A percentile compares a stretch with the other conserved stretches of the same genome.
Evolutionary conservation across 1,139 yeast genomes (phyloP).

Genomic region (Diutina rugosa): DNA sequence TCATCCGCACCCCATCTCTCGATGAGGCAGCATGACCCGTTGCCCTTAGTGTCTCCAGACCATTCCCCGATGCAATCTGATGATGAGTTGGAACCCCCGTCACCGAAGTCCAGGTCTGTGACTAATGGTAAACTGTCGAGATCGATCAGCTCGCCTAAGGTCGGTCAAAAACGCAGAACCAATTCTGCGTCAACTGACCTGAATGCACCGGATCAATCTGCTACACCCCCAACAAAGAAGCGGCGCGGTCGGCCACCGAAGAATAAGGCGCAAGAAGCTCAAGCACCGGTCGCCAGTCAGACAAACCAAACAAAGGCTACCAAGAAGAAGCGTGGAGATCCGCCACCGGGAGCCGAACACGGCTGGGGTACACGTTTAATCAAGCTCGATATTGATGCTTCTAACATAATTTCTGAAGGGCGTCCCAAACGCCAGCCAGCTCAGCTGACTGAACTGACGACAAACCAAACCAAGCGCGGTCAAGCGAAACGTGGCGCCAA

Average conservation of each 20-base stretch:
- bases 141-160: background rate
- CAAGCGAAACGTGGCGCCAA: background rate
- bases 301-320: background rate
- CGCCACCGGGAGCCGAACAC: background rate
- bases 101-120: background rate
- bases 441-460: background rate
- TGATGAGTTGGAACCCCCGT: background rate
- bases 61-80: background rate
- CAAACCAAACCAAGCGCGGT: background rate
- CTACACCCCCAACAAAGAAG: background rate
- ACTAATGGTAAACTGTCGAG: background rate
- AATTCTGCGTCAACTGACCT: background rate
- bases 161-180: background rate
- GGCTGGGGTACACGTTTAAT: constrained; percentile 1
- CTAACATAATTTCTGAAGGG: background rate
- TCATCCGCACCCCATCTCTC: background rate
- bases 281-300: background rate
- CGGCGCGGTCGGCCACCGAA: background rate
- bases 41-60: background rate
- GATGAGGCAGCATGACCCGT: background rate
- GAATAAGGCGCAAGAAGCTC: background rate
- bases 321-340: background rate
- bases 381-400: background rate
- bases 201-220: background rate
- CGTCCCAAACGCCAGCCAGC: background rate